These are phyloP conservation scores for Solanum chmielewskii DNA, from an alignment of 257 asterid genomes.

Conservation along the genomic window DNA sequence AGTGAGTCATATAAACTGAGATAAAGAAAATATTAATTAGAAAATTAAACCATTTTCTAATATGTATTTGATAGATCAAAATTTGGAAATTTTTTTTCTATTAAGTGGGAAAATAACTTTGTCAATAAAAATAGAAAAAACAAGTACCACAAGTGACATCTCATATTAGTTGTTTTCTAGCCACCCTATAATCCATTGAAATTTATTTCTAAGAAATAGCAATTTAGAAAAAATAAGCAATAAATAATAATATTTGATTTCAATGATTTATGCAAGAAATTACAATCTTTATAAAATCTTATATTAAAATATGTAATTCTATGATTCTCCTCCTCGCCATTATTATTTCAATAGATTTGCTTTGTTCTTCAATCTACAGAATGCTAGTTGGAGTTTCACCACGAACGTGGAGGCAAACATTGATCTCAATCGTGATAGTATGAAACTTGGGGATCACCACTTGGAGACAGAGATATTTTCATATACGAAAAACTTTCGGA, in stretches of 20 bases:
- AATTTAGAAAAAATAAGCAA: neutral
- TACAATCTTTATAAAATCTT: neutral
- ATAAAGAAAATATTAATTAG: neutral
- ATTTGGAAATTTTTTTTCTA: neutral
- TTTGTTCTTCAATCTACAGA: neutral
- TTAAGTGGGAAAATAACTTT: neutral
- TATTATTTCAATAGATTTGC: neutral
- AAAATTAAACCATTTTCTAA: neutral
- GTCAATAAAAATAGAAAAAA: neutral
- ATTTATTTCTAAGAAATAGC: neutral
- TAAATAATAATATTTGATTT: neutral
- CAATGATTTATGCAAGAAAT: neutral
- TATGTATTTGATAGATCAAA: neutral
- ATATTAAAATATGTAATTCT: too few species aligned
- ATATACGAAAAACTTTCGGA: too few species aligned
- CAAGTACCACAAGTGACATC: neutral
- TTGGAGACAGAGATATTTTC: neutral
- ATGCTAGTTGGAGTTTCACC: neutral
- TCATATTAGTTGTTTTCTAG: neutral
- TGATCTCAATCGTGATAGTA: neutral
- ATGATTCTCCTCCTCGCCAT: too few species aligned
- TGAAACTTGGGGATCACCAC: neutral
- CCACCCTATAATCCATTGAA: neutral
- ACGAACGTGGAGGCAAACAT: neutral
- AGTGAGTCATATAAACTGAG: too few species aligned